Base-by-base conservation (phyloP, 345 rosid species). In the Arabidopsis suecica region DNA sequence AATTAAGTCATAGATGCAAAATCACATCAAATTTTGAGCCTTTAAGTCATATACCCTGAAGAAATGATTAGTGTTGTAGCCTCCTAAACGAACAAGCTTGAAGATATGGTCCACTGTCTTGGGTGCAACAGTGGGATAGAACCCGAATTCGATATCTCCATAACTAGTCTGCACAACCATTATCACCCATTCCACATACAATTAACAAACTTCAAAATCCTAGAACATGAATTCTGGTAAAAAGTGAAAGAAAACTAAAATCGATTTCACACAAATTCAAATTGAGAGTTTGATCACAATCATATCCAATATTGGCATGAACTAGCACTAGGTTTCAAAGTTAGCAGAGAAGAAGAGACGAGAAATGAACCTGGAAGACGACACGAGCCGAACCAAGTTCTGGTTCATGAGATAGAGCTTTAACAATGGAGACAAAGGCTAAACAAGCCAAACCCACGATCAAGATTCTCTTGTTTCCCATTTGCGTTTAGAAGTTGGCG, bases 71-170 rank as follows among this genome's bases (percentile, higher is more conserved):
- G 99, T 91, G 58, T 92, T 92, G 62, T 85, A 95, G 66, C 98
- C 71, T 16, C 97, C 98, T 61, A 91, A 90, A 57, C 97, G 89
- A 80, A 90, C 97, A 5, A 92, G 97, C 85, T 88, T 92, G 90
- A 83, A 90, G 68, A 95, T 92, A 81, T 95, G 99, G 1, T 87
- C 92, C 61, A 88, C 97, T 14, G 99, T 95, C 75, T 80, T 78
- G 1, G 99, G 97, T n/a, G 99, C 97, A 81, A 92, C 93, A 18
- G 69, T 76, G 10, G 96, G 97, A 48, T 60, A 95, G 82, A 95
- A 92, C 9, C 99, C 97, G 40, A 95, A 95, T 76, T 92, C 97
- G 25, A 92, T 88, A 76, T 90, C 97, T 37, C 97, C 97, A 79
- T 84, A 87, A 71, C 86, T 84, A 33, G 95, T 91, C 98, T 91